Conservation (phyloP, 306 rosid genomes). For the Fragaria iinumae region DNA sequence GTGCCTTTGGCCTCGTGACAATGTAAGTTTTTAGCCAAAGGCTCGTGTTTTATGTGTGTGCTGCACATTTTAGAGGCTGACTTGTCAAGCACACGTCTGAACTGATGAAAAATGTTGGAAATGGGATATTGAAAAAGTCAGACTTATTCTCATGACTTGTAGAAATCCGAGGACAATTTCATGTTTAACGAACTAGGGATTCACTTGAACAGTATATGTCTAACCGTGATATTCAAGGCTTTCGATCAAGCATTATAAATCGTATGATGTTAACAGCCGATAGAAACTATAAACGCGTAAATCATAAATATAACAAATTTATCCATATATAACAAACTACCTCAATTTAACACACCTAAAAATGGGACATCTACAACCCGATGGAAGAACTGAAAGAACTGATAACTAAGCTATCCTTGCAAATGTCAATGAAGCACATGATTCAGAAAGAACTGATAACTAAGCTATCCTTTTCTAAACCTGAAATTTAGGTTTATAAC, state of each 20-base stretch:
- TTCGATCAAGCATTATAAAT: too few relatives aligned
- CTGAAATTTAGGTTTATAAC: not conserved
- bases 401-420: too few relatives aligned
- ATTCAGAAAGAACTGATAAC: too few relatives aligned
- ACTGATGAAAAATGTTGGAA: not conserved
- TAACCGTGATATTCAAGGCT: too few relatives aligned
- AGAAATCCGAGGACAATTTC: not conserved
- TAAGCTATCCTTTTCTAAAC: not conserved
- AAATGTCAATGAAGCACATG: not conserved
- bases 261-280: too few relatives aligned
- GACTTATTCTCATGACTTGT: not conserved
- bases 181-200: not conserved
- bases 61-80: slow-evolving; percentile 19
- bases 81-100: not conserved
- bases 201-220: too few relatives aligned
- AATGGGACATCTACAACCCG: not conserved
- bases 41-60: slow-evolving; percentile 17
- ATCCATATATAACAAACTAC: not conserved
- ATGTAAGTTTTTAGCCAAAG: not conserved
- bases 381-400: too few relatives aligned
- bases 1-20: slow-evolving; percentile 15
- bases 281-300: too few relatives aligned
- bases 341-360: not conserved
- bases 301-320: not conserved
- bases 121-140: not conserved